A percentile compares a stretch with the other conserved stretches of the same genome.
Evolutionary conservation across 1,284 basidiomycete species (phyloP).

Genomic region (Microbotryum lychnidis-dioicae): DNA sequence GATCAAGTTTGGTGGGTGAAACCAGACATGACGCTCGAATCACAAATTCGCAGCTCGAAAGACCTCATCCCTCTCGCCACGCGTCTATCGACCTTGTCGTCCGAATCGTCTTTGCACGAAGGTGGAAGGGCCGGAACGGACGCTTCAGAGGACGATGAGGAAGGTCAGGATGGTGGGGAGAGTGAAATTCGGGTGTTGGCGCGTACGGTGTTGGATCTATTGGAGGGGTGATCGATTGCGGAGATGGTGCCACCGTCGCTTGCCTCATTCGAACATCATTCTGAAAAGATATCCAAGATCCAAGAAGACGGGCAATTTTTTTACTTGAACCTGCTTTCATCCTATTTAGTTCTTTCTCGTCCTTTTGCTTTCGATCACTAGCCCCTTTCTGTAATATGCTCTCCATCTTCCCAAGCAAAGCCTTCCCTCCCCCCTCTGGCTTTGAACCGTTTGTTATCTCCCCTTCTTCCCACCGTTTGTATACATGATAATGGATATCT

Average conservation of each 20-base stretch:
- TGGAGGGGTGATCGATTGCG: constrained; percentile 45
- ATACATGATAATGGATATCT: too few species aligned
- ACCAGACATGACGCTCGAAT: constrained; percentile 73
- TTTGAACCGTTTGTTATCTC: neutral
- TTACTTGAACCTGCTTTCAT: neutral
- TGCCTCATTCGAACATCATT: neutral
- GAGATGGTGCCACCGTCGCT: constrained; percentile 1
- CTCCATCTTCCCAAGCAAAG: neutral
- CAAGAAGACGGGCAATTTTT: neutral
- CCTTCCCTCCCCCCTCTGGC: neutral
- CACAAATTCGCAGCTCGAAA: constrained; percentile 74
- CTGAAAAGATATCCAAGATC: neutral
- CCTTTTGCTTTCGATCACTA: constrained; percentile 2
- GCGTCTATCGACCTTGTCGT: constrained; percentile 64
- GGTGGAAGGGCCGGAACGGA: constrained; percentile 10
- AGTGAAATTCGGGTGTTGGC: constrained; percentile 80
- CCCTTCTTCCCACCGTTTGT: neutral
- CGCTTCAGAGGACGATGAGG: constrained; percentile 27
- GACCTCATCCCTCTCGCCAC: constrained; percentile 76
- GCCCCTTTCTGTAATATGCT: neutral
- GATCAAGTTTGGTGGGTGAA: neutral
- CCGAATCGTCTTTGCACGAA: constrained; percentile 43
- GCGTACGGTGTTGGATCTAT: constrained; percentile 73
- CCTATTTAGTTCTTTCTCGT: neutral
- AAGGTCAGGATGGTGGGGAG: constrained; percentile 56